Conservation (phyloP, 257 asterid species). For the Nicotiana noctiflora region DNA sequence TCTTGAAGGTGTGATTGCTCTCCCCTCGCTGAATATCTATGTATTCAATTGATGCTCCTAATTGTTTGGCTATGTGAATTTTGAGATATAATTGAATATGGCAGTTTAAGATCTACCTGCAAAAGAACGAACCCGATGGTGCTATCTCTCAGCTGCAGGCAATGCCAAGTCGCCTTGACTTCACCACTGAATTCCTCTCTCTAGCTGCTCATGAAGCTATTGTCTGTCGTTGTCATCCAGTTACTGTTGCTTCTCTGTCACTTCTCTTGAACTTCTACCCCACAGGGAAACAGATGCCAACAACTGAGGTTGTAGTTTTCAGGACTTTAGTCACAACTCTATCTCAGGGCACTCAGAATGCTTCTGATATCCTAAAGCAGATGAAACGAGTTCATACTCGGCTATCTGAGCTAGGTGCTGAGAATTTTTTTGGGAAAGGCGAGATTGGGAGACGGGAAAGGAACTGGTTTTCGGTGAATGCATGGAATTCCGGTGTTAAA, state of each 20-base stretch:
- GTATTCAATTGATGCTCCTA: neutral
- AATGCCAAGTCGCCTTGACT: conserved; percentile 88
- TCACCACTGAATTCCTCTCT: conserved; percentile 82
- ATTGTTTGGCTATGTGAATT: neutral
- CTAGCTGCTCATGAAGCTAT: conserved; percentile 93
- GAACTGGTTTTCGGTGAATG: conserved; percentile 79
- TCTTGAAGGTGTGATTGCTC: conserved; percentile 69
- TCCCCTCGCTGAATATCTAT: conserved; percentile 12
- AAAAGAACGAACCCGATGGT: conserved; percentile 46
- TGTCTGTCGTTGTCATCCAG: conserved; percentile 65
- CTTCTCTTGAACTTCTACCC: conserved; percentile 58
- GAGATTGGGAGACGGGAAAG: conserved; percentile 82
- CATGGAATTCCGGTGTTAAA: conserved; percentile 82
- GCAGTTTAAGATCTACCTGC: conserved; percentile 91
- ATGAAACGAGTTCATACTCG: conserved; percentile 62
- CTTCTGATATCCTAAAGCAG: conserved; percentile 56
- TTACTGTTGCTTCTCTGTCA: conserved; percentile 70
- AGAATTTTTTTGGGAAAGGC: conserved; percentile 63
- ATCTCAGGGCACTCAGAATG: conserved; percentile 50
- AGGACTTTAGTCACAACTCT: conserved; percentile 70
- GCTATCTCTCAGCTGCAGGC: conserved; percentile 87
- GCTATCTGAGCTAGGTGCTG: conserved; percentile 57
- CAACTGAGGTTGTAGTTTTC: conserved; percentile 67
- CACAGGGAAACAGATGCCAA: conserved; percentile 63
- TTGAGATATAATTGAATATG: neutral